phyloP scores from a whole-genome alignment of 768 basidiomycete genomes.

The Phaeotremella fagi region DNA sequence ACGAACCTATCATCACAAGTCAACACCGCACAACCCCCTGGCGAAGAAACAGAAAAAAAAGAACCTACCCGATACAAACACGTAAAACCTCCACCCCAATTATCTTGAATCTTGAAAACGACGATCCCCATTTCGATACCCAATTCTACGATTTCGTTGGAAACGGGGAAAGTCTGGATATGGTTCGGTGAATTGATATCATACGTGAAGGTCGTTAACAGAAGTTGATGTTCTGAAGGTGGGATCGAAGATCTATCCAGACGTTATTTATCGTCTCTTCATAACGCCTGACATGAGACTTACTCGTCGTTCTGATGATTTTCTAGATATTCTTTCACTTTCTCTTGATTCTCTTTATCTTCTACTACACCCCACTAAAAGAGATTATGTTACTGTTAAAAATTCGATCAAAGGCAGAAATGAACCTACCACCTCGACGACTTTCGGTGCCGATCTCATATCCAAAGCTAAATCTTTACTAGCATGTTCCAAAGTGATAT shows the following conservation, averaged over 20 bases:
- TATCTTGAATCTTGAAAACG: slow-evolving; percentile 69
- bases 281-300: slow-evolving; percentile 2
- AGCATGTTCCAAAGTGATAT: slow-evolving; percentile 83
- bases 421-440: slow-evolving; percentile 65
- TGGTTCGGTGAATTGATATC: slow-evolving; percentile 56
- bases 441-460: slow-evolving; percentile 69
- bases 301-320: slow-evolving; percentile 8
- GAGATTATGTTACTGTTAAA: neutral
- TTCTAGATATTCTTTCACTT: slow-evolving; percentile 55
- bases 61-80: slow-evolving; percentile 60
- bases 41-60: neutral
- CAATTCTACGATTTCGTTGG: slow-evolving; percentile 61
- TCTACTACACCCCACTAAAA: slow-evolving; percentile 73
- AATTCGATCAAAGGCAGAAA: neutral
- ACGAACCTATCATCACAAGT: slow-evolving; percentile 1
- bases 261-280: neutral
- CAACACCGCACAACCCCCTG: neutral
- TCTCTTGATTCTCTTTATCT: slow-evolving; percentile 64
- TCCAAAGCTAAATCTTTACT: slow-evolving; percentile 76
- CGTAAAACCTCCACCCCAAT: slow-evolving; percentile 84
- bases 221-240: slow-evolving; percentile 49
- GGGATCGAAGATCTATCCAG: neutral
- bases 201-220: slow-evolving; percentile 67
- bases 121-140: slow-evolving; percentile 81
- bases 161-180: slow-evolving; percentile 76